phyloP scores from a whole-genome alignment of 345 rosid species.

The Cardamine occulta region DNA sequence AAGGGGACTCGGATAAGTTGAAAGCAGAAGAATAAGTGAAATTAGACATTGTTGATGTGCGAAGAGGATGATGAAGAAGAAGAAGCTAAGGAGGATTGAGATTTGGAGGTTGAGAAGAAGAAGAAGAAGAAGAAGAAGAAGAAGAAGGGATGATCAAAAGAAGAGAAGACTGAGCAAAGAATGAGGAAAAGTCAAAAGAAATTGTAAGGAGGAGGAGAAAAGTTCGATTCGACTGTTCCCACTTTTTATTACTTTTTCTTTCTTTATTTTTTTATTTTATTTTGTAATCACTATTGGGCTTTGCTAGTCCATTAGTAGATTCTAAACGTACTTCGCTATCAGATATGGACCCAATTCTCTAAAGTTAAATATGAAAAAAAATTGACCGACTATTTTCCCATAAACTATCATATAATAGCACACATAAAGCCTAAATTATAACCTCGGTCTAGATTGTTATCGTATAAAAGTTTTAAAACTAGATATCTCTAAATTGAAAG shows the following conservation, averaged over 20 bases:
- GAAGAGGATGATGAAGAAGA: background rate
- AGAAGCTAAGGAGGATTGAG: conserved; percentile 4
- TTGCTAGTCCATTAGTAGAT: background rate
- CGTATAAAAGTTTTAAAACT: too few relatives aligned
- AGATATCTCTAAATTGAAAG: too few relatives aligned
- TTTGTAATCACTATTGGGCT: conserved; percentile 1
- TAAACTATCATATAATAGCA: too few relatives aligned
- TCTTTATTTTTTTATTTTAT: background rate
- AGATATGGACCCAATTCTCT: background rate
- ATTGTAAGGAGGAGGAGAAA: conserved; percentile 25
- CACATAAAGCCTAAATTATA: too few relatives aligned
- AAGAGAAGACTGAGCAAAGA: conserved; percentile 46
- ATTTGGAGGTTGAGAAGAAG: conserved; percentile 11
- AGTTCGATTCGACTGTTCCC: conserved; percentile 38
- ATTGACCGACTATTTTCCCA: too few relatives aligned
- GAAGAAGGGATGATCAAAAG: background rate
- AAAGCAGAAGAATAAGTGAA: conserved; percentile 40
- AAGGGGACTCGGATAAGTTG: conserved; percentile 39
- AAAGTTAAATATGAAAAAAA: too few relatives aligned
- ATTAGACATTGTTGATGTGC: conserved; percentile 51
- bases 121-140: conserved; percentile 5
- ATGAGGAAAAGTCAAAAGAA: conserved; percentile 37
- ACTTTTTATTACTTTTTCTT: conserved; percentile 30
- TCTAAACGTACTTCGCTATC: background rate
- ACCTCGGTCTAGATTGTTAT: too few relatives aligned